These are phyloP conservation scores for Melastoma malabathricum DNA, from an alignment of 345 rosid genomes.

Conservation along the genomic window DNA sequence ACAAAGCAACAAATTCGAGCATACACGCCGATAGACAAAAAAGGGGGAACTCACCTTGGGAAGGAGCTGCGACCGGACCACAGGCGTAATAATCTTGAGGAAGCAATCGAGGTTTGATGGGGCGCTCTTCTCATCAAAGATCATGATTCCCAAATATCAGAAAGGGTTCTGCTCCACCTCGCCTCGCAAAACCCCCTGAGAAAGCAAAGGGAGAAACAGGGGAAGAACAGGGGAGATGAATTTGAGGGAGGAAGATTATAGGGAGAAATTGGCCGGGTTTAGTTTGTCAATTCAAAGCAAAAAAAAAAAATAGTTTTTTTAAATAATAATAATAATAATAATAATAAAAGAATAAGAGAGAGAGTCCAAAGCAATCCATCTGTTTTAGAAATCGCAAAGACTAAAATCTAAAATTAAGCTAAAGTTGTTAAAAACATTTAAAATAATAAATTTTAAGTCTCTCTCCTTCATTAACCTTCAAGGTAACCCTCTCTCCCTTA, in stretches of 20 bases:
- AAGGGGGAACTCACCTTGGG: conserved; percentile 44
- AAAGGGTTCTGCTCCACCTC: conserved; percentile 7
- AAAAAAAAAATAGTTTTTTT: conserved; percentile 17
- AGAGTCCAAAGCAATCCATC: conserved; percentile 12
- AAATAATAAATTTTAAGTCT: no score
- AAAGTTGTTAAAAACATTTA: no score
- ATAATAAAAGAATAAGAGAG: conserved; percentile 5
- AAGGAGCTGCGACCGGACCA: conserved; percentile 64
- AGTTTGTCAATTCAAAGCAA: background rate
- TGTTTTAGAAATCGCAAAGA: no score
- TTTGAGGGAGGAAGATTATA: conserved; percentile 5
- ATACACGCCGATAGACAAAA: background rate
- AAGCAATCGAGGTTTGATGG: conserved; percentile 78
- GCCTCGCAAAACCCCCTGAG: conserved; percentile 16
- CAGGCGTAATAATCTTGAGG: conserved; percentile 73
- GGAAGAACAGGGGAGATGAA: conserved; percentile 2
- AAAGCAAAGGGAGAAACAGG: conserved; percentile 4
- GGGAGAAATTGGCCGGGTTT: conserved; percentile 1
- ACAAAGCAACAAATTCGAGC: background rate
- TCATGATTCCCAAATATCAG: conserved; percentile 36
- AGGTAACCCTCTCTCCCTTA: no score
- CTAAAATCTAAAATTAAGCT: no score
- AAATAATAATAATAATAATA: no score
- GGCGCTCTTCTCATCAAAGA: conserved; percentile 41
- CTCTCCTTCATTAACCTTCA: no score